Evolutionary conservation across 768 basidiomycete genomes (phyloP).

Genomic region (Boletus sp.): DNA sequence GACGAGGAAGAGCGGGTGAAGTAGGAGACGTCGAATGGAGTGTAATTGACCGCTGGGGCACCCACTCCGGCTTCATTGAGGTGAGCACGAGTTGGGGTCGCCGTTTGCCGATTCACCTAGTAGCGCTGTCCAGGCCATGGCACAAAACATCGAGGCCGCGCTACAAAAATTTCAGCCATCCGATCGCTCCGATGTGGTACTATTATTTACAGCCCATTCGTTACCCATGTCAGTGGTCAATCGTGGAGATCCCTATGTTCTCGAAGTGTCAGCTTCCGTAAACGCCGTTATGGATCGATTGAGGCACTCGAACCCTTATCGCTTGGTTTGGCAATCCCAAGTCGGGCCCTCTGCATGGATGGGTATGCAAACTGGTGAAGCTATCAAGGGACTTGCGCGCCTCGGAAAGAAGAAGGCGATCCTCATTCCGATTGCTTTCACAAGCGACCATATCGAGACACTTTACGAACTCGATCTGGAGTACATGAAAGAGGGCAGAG

Average conservation of each 20-base stretch:
- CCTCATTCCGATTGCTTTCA: conserved; percentile 95
- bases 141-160: conserved; percentile 82
- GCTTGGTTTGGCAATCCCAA: conserved; percentile 96
- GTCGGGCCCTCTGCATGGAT: conserved; percentile 98
- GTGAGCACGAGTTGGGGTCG: conserved; percentile 41
- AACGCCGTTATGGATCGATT: conserved; percentile 90
- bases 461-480: conserved; percentile 95
- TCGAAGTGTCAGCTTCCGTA: conserved; percentile 94
- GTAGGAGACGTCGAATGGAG: conserved; percentile 84
- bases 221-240: conserved; percentile 98
- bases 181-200: conserved; percentile 67
- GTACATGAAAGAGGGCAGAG: conserved; percentile 84
- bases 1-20: conserved; percentile 58
- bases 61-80: conserved; percentile 91
- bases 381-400: conserved; percentile 81
- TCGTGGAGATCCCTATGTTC: conserved; percentile 95
- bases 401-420: conserved; percentile 74
- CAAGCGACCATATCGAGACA: conserved; percentile 98
- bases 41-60: conserved; percentile 97
- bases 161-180: conserved; percentile 74
- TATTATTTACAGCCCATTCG: conserved; percentile 97
- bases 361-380: conserved; percentile 92
- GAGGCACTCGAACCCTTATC: conserved; percentile 76
- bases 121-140: conserved; percentile 62
- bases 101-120: neutral